These are phyloP conservation scores for Petasospora rhodanensis DNA, from an alignment of 1,139 yeast genomes.

Conservation along the genomic window DNA sequence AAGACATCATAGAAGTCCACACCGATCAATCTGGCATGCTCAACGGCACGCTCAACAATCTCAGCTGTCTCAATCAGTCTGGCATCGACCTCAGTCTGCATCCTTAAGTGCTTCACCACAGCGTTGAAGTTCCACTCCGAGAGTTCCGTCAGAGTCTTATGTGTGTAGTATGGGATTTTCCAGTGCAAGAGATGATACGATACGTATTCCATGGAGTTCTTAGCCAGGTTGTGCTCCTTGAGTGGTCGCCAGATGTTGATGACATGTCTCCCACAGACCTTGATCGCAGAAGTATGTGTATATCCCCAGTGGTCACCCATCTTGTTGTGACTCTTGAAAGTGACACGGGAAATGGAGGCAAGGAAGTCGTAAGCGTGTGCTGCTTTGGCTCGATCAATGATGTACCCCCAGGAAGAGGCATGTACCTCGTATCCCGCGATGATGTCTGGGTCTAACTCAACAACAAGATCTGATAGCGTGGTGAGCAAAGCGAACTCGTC, in stretches of 20 bases:
- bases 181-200: constrained; percentile 62
- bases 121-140: constrained; percentile 33
- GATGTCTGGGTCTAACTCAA: constrained; percentile 78
- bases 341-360: constrained; percentile 48
- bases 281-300: constrained; percentile 67
- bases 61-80: constrained; percentile 59
- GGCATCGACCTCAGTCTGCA: constrained; percentile 44
- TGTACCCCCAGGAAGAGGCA: constrained; percentile 82
- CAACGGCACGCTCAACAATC: constrained; percentile 66
- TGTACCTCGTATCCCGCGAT: constrained; percentile 83
- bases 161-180: constrained; percentile 59
- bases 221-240: constrained; percentile 51
- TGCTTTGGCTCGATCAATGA: constrained; percentile 58
- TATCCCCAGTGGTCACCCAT: constrained; percentile 78
- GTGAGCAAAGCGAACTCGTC: constrained; percentile 55
- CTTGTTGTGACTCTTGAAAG: constrained; percentile 44
- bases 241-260: constrained; percentile 81
- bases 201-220: constrained; percentile 76
- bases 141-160: constrained; percentile 50
- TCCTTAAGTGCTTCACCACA: constrained; percentile 49
- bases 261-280: constrained; percentile 74
- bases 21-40: constrained; percentile 82
- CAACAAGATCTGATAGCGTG: constrained; percentile 51
- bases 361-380: constrained; percentile 50
- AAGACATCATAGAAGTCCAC: constrained; percentile 85